phyloP scores from a whole-genome alignment of 257 asterid genomes.

The Schizonepeta tenuifolia region DNA sequence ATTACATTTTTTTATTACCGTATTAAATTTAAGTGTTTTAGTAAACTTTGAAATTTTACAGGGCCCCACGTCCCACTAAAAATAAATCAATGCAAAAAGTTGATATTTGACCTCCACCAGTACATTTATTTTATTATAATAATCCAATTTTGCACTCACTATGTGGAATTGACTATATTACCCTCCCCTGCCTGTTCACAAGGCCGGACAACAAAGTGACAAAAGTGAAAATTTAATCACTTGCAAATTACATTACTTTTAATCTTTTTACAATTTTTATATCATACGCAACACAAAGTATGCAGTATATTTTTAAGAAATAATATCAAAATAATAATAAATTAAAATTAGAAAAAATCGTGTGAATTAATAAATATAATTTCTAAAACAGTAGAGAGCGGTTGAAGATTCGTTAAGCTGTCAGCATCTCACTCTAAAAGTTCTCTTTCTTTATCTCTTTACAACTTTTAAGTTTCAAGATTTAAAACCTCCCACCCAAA shows the following conservation, averaged over 20 bases:
- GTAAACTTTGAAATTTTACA: not conserved
- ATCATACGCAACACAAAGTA: conserved; percentile 3
- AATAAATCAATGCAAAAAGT: conserved; percentile 57
- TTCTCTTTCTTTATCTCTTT: conserved; percentile 30
- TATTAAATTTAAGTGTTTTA: not conserved
- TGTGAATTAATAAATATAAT: too few species aligned
- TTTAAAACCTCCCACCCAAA: not conserved
- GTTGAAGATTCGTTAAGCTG: conserved; percentile 48
- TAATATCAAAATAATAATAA: conserved; percentile 28
- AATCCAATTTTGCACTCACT: not conserved
- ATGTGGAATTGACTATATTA: not conserved
- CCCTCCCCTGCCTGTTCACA: not conserved
- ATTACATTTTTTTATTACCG: too few species aligned
- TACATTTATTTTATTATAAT: not conserved
- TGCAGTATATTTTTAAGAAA: conserved; percentile 16
- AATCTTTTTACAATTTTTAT: conserved; percentile 1
- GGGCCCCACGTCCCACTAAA: conserved; percentile 32
- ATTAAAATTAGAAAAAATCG: not conserved
- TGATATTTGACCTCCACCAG: conserved; percentile 51
- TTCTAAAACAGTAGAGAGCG: too few species aligned
- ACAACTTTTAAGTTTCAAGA: conserved; percentile 22
- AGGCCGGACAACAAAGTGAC: conserved; percentile 16
- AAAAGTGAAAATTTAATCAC: not conserved
- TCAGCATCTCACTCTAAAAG: conserved; percentile 49
- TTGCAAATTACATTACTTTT: conserved; percentile 29